Conservation (phyloP, 441 rosid species). For the Brassica hybrid region DNA sequence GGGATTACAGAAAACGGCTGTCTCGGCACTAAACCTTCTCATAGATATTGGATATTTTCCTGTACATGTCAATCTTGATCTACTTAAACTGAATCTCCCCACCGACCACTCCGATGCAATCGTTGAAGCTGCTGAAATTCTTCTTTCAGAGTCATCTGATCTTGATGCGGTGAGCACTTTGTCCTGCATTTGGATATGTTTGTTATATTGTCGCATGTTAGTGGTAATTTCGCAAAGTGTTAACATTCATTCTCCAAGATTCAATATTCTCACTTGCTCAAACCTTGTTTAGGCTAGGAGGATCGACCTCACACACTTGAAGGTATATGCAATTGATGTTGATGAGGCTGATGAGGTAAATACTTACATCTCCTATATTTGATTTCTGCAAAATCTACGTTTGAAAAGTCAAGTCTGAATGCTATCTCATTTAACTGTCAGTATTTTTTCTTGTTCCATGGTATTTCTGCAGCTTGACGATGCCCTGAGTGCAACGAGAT, state of each 20-base stretch:
- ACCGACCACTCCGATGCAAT: conserved; percentile 77
- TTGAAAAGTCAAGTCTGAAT: conserved; percentile 5
- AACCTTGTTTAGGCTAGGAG: conserved; percentile 60
- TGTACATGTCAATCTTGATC: conserved; percentile 89
- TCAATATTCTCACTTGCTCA: conserved; percentile 40
- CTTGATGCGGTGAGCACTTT: conserved; percentile 67
- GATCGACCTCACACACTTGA: conserved; percentile 82
- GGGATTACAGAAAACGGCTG: conserved; percentile 77
- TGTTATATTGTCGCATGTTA: conserved; percentile 9
- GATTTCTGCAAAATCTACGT: conserved; percentile 17
- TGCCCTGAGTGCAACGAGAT: conserved; percentile 87
- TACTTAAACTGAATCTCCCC: conserved; percentile 70
- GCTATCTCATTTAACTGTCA: conserved; percentile 20
- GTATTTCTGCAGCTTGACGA: conserved; percentile 80
- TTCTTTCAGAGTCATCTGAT: conserved; percentile 69
- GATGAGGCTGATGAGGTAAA: conserved; percentile 99
- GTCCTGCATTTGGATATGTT: conserved; percentile 30
- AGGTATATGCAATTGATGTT: conserved; percentile 99
- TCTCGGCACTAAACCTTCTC: conserved; percentile 85
- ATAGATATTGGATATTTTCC: conserved; percentile 89
- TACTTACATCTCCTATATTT: conserved; percentile 1
- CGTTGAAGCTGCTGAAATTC: conserved; percentile 69
- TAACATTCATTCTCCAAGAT: conserved; percentile 25
- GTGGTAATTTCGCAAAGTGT: conserved; percentile 12
- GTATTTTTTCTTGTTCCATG: conserved; percentile 22